phyloP scores from a whole-genome alignment of 176 grass and related monocot species.

The Guadua angustifolia region DNA sequence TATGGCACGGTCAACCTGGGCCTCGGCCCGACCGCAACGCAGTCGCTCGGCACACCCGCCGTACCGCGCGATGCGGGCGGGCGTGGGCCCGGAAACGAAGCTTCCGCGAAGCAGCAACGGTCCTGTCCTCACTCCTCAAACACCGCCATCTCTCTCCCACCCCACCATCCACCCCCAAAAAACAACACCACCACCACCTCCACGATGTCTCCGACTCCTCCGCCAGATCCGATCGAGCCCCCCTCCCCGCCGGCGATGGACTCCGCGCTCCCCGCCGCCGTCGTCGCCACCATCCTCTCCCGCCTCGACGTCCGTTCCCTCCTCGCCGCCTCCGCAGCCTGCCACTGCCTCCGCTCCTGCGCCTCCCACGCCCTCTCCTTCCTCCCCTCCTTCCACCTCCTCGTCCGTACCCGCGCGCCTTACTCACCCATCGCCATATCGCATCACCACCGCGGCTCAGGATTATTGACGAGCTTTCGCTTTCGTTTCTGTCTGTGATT shows the following conservation, averaged over 20 bases:
- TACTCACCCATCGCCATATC: background rate
- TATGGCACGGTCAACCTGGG: background rate
- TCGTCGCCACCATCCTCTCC: slow-evolving; percentile 85
- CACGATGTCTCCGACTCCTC: slow-evolving; percentile 36
- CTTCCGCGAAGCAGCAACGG: slow-evolving; percentile 74
- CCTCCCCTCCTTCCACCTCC: slow-evolving; percentile 76
- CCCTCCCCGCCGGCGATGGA: slow-evolving; percentile 55
- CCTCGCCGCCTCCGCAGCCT: slow-evolving; percentile 60
- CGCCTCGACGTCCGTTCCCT: slow-evolving; percentile 89
- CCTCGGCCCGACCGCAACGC: background rate
- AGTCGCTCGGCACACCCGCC: background rate
- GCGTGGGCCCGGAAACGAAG: slow-evolving; percentile 52
- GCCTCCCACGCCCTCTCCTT: slow-evolving; percentile 72
- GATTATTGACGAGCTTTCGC: slow-evolving; percentile 9
- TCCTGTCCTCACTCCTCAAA: slow-evolving; percentile 38
- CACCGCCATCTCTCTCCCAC: slow-evolving; percentile 33
- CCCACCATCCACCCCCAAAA: background rate
- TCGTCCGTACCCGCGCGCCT: slow-evolving; percentile 46
- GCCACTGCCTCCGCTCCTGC: slow-evolving; percentile 66
- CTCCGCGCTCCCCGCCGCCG: slow-evolving; percentile 59
- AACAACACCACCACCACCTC: background rate
- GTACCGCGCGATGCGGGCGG: background rate
- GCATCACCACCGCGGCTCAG: background rate
- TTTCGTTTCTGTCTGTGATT: slow-evolving; percentile 34
- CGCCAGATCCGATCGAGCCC: slow-evolving; percentile 66